These are phyloP conservation scores for Nepenthes alata DNA, from an alignment of 179 eudicot genomes.

Conservation along the genomic window DNA sequence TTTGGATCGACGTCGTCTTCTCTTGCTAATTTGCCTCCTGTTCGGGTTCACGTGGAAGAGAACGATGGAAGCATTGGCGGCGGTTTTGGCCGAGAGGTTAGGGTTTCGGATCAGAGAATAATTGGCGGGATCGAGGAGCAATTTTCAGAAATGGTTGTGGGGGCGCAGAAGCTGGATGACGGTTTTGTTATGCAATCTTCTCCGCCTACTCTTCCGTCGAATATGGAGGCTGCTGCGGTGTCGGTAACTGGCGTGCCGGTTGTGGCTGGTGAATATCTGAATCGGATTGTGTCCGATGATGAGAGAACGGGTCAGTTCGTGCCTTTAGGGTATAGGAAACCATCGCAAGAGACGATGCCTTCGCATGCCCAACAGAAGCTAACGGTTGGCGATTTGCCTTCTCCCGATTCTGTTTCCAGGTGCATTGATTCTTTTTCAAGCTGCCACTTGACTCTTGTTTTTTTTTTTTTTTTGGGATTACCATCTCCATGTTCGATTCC, in stretches of 20 bases:
- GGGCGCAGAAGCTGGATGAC: slow-evolving; percentile 26
- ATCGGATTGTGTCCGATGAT: slow-evolving; percentile 47
- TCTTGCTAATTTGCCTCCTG: slow-evolving; percentile 54
- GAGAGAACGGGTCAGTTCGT: slow-evolving; percentile 63
- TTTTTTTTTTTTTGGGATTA: neutral
- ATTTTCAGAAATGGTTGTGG: slow-evolving; percentile 28
- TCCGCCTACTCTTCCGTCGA: slow-evolving; percentile 11
- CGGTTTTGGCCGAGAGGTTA: slow-evolving; percentile 13
- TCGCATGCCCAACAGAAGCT: slow-evolving; percentile 30
- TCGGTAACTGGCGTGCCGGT: slow-evolving; percentile 16
- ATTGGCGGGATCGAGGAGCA: slow-evolving; percentile 45
- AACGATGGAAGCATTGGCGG: slow-evolving; percentile 16
- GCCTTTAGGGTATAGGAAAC: slow-evolving; percentile 26
- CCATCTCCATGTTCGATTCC: neutral
- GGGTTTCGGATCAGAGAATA: slow-evolving; percentile 9
- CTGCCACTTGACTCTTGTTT: too few relatives aligned
- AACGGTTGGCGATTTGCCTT: slow-evolving; percentile 39
- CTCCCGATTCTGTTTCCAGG: slow-evolving; percentile 83
- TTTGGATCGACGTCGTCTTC: slow-evolving; percentile 65
- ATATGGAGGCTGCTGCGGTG: slow-evolving; percentile 5
- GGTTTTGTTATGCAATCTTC: slow-evolving; percentile 27
- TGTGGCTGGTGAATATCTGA: slow-evolving; percentile 23
- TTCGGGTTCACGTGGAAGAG: slow-evolving; percentile 38
- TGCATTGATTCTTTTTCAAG: slow-evolving; percentile 8
- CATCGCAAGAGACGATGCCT: slow-evolving; percentile 12